Evolutionary conservation across 2,329 filamentous ascomycete species (phyloP).

Genomic region (Neofusicoccum sp.): DNA sequence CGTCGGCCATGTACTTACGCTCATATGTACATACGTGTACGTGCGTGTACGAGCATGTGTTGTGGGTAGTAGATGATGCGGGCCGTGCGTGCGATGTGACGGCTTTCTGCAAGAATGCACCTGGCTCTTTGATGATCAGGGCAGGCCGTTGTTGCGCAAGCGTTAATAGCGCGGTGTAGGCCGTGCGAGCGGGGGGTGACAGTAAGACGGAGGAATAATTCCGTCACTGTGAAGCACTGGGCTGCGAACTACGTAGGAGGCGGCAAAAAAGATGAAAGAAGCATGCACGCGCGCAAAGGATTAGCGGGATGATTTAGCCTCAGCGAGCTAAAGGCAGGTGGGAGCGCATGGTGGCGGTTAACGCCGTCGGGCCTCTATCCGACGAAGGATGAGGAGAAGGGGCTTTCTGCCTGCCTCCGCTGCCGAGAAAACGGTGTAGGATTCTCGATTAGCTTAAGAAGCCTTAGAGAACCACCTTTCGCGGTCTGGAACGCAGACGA

Average conservation of each 20-base stretch:
- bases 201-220: constrained; percentile 13
- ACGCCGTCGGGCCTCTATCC: too few species aligned
- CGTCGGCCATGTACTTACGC: too few species aligned
- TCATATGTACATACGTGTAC: background rate
- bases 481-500: too few species aligned
- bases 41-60: background rate
- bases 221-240: background rate
- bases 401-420: too few species aligned
- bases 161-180: background rate
- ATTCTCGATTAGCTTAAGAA: too few species aligned
- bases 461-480: too few species aligned
- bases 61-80: background rate
- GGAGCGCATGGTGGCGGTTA: too few species aligned
- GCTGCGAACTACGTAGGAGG: background rate
- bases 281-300: background rate
- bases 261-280: background rate
- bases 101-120: background rate
- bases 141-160: background rate
- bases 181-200: background rate
- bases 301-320: constrained; percentile 15
- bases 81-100: background rate
- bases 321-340: constrained; percentile 3
- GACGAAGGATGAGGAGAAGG: too few species aligned
- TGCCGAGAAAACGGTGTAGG: too few species aligned
- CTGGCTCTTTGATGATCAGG: background rate